Conservation (phyloP, 176 grass and related monocot genomes). For the Dactylis glomerata region DNA sequence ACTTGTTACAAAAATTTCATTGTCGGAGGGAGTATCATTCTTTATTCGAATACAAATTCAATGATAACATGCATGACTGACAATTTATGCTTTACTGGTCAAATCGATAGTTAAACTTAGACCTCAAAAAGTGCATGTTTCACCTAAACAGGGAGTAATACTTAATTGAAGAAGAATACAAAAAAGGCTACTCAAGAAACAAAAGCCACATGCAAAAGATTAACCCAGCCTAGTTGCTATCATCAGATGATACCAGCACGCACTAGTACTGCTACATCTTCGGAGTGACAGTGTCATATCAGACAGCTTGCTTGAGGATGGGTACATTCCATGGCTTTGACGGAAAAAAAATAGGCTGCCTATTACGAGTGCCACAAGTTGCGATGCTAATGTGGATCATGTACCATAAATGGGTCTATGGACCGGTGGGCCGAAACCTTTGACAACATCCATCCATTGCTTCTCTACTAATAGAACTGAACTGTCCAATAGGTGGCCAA, state of each 20-base stretch:
- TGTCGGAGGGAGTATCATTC: too few relatives aligned
- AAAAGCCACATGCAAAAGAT: neutral
- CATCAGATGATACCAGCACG: neutral
- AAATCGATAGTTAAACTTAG: too few relatives aligned
- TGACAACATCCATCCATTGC: constrained; percentile 75
- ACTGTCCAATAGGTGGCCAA: constrained; percentile 65
- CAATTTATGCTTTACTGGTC: too few relatives aligned
- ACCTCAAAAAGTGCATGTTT: too few relatives aligned
- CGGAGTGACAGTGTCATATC: neutral
- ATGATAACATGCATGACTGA: too few relatives aligned
- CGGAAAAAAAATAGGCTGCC: neutral
- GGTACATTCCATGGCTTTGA: constrained; percentile 1
- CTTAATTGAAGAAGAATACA: constrained; percentile 7
- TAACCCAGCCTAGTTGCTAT: neutral
- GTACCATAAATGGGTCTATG: constrained; percentile 85
- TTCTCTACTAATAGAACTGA: constrained; percentile 84
- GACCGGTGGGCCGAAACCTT: constrained; percentile 58
- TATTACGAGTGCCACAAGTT: neutral
- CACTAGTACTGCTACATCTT: constrained; percentile 21
- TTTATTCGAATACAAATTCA: too few relatives aligned
- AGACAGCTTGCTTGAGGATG: neutral
- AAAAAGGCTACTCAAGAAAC: neutral
- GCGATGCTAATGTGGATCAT: constrained; percentile 22
- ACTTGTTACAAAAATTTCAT: too few relatives aligned
- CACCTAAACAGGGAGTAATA: too few relatives aligned